These are phyloP conservation scores for Blastobotrys aristatus DNA, from an alignment of 1,139 yeast species.

Conservation along the genomic window DNA sequence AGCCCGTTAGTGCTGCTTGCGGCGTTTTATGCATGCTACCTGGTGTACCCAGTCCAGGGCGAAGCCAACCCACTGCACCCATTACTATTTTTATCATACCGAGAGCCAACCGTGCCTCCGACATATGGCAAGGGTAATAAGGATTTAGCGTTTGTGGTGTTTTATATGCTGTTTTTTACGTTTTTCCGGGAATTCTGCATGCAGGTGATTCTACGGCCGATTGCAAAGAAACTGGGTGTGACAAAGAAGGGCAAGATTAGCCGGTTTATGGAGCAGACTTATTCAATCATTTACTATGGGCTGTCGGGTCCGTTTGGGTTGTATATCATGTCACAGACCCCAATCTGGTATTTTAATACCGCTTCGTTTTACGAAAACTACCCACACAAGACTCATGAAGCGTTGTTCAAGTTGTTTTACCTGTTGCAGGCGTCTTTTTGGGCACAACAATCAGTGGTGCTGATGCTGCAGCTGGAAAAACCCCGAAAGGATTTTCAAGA, in stretches of 20 bases:
- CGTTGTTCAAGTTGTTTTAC: slow-evolving; percentile 72
- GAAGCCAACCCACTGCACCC: slow-evolving; percentile 59
- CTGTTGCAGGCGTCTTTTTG: slow-evolving; percentile 94
- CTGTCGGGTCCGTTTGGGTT: slow-evolving; percentile 81
- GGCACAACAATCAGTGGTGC: slow-evolving; percentile 89
- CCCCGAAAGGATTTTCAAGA: slow-evolving; percentile 93
- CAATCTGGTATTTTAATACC: slow-evolving; percentile 87
- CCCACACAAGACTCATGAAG: slow-evolving; percentile 77
- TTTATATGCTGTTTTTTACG: slow-evolving; percentile 81
- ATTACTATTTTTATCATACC: slow-evolving; percentile 67
- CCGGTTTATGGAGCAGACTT: slow-evolving; percentile 91
- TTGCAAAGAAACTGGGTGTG: slow-evolving; percentile 54
- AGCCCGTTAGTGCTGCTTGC: slow-evolving; percentile 48
- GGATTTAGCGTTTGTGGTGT: slow-evolving; percentile 75
- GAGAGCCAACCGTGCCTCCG: slow-evolving; percentile 36
- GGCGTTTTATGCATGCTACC: slow-evolving; percentile 37
- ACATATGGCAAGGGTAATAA: slow-evolving; percentile 80
- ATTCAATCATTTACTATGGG: slow-evolving; percentile 77
- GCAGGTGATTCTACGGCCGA: slow-evolving; percentile 74
- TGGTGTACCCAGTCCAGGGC: slow-evolving; percentile 35
- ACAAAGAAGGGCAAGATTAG: slow-evolving; percentile 54
- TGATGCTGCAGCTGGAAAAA: slow-evolving; percentile 80
- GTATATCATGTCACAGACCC: slow-evolving; percentile 77
- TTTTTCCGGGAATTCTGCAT: slow-evolving; percentile 85
- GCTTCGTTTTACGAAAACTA: slow-evolving; percentile 69